phyloP scores from a whole-genome alignment of 148 eudicot genomes.

The Bassia scoparia region DNA sequence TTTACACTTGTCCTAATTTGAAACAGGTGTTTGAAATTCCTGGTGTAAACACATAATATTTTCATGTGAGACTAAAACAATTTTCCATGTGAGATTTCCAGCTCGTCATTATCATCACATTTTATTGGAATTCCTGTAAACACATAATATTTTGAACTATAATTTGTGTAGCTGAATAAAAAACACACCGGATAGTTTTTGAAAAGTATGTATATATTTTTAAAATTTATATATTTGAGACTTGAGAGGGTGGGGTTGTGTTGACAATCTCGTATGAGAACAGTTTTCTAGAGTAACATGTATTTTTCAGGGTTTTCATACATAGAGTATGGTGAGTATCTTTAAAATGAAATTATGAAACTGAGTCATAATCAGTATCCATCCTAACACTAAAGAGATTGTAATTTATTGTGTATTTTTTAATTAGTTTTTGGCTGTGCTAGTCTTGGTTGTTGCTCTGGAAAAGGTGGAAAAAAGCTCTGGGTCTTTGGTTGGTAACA shows the following conservation, averaged over 20 bases:
- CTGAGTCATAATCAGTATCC: constrained; percentile 4
- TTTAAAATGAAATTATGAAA: too few species aligned
- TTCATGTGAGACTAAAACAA: neutral
- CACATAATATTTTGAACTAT: neutral
- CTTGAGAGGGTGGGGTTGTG: neutral
- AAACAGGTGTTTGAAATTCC: neutral
- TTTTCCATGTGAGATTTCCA: neutral
- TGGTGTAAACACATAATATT: constrained; percentile 1
- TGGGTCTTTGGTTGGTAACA: constrained; percentile 82
- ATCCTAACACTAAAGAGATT: neutral
- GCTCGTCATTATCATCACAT: neutral
- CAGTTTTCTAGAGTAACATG: neutral
- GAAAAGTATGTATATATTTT: neutral
- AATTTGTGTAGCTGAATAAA: constrained; percentile 1
- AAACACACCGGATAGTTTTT: neutral
- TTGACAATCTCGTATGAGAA: neutral
- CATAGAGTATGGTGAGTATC: too few species aligned
- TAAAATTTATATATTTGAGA: neutral
- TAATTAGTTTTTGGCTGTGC: constrained; percentile 17
- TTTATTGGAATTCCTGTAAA: neutral
- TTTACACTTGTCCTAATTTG: neutral
- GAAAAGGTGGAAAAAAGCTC: constrained; percentile 91
- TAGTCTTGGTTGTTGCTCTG: constrained; percentile 90
- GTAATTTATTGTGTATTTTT: neutral
- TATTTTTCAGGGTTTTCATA: too few species aligned